Evolutionary conservation across 257 asterid species (phyloP).

Genomic region (Hygrophila difformis): DNA sequence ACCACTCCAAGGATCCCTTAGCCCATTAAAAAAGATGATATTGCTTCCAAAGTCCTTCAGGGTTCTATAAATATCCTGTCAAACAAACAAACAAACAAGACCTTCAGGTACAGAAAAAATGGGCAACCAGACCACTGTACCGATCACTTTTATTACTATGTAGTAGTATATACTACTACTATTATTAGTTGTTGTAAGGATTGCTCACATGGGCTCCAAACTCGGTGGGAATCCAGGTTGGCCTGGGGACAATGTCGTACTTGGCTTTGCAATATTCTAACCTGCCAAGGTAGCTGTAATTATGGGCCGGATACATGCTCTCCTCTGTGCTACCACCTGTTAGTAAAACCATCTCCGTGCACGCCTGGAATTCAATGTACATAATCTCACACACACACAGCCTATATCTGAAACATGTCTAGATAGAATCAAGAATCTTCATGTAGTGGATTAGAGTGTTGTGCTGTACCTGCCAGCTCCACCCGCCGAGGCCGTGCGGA

Average conservation of each 20-base stretch:
- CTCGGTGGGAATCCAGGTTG: slow-evolving; percentile 63
- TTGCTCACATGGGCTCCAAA: slow-evolving; percentile 72
- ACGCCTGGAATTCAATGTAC: slow-evolving; percentile 52
- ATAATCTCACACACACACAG: too few relatives aligned
- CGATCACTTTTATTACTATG: too few relatives aligned
- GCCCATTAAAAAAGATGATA: slow-evolving; percentile 80
- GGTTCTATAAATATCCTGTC: slow-evolving; percentile 50
- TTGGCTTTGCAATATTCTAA: slow-evolving; percentile 23
- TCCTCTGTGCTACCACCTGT: slow-evolving; percentile 44
- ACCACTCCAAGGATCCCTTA: slow-evolving; percentile 95
- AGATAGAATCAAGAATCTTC: neutral
- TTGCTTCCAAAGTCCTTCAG: slow-evolving; percentile 70
- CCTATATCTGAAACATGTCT: neutral
- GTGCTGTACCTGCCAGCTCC: slow-evolving; percentile 78
- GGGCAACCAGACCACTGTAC: too few relatives aligned
- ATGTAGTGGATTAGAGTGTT: neutral
- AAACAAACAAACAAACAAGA: neutral
- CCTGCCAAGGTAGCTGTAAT: slow-evolving; percentile 42
- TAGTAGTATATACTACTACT: too few relatives aligned
- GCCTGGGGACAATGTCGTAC: slow-evolving; percentile 54
- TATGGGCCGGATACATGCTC: slow-evolving; percentile 52
- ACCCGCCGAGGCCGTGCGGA: slow-evolving; percentile 69
- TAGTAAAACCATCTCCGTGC: slow-evolving; percentile 75
- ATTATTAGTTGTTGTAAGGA: too few relatives aligned
- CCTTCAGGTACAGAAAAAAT: neutral